Evolutionary conservation across 495 filamentous ascomycete genomes (phyloP), one percentile per base, ranked within the genome.

Genomic region (Penicillium silybi): DNA sequence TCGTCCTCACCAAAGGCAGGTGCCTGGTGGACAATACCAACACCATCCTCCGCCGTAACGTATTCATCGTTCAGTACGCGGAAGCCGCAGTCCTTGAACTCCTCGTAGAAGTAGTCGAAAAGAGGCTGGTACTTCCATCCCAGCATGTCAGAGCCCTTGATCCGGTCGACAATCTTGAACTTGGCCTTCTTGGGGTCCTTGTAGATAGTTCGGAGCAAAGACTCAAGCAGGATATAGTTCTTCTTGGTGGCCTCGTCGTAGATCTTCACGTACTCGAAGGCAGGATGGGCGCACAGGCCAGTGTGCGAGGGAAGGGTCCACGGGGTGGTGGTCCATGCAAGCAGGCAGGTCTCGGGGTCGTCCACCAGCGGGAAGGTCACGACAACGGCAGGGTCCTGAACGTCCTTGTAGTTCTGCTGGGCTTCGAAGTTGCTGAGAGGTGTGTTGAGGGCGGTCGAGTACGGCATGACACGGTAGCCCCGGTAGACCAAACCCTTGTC

Each of bases 151-250:
- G 82, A 87, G 41, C 93, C 95, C 70, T 85, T 91, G 50, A 95
- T 69, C 55, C 85, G 89, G 37, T 88, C 80, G 10, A 96, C 59
- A 27, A 96, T 79, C 75, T 91, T 93, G 72, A 85, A 97, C 62
- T 97, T 96, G 39, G 92, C 92, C 76, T 97, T 97, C 77, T 97
- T 98, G 13, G 87, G 85, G 58, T 96, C 90, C 70, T 97, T 97
- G 71, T 97, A 97, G 7, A 97, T 72, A 6, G 87, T 96, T 35
- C 78, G 78, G 29, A 98, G 80, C 16, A 95, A 78, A 46, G 87
- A 85, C 64, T 97, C 92, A 10, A 96, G 76, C 10, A 97, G 79
- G 45, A 97, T 86, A 65, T 90, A 98, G 56, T 95, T 80, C 62
- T 88, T 92, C 18, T 85, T 85, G 0, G 85, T 87, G 20, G 78